These are phyloP conservation scores for Panicum virgatum DNA, from an alignment of 202 grass and related monocot genomes.

Conservation along the genomic window DNA sequence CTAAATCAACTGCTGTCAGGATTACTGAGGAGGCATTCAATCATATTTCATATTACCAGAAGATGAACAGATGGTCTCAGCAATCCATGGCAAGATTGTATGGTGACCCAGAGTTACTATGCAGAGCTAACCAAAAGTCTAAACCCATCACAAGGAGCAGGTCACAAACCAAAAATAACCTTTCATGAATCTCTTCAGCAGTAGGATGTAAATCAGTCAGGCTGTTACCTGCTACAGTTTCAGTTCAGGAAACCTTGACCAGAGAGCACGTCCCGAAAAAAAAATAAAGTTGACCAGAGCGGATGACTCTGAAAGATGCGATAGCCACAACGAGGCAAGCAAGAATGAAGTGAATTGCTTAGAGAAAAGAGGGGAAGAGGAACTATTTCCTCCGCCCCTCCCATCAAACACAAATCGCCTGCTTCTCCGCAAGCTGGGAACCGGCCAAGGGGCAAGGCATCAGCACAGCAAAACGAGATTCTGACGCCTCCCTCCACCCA, in stretches of 20 bases:
- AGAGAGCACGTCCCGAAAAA: not conserved
- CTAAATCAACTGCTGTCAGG: not conserved
- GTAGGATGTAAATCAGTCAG: conserved; percentile 6
- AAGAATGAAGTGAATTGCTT: conserved; percentile 15
- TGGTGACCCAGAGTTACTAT: not conserved
- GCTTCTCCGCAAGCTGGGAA: not conserved
- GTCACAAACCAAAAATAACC: not conserved
- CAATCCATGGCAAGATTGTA: not conserved
- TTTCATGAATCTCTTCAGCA: not conserved
- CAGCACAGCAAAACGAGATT: not conserved
- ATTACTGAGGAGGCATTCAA: not conserved
- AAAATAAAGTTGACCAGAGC: not conserved
- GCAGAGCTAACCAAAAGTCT: not conserved
- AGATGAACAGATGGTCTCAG: conserved; percentile 4
- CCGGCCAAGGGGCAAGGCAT: not conserved
- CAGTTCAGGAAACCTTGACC: not conserved
- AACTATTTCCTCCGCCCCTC: not conserved
- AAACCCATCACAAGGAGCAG: not conserved
- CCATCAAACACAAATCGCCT: not conserved
- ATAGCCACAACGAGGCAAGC: conserved; percentile 9
- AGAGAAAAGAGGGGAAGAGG: not conserved
- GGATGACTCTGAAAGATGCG: conserved; percentile 4
- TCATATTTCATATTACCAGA: conserved; percentile 13
- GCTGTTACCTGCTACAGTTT: conserved; percentile 2
- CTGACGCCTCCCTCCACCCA: not conserved